These are phyloP conservation scores for Aquilaria sinensis DNA, from an alignment of 345 rosid species.

Conservation along the genomic window DNA sequence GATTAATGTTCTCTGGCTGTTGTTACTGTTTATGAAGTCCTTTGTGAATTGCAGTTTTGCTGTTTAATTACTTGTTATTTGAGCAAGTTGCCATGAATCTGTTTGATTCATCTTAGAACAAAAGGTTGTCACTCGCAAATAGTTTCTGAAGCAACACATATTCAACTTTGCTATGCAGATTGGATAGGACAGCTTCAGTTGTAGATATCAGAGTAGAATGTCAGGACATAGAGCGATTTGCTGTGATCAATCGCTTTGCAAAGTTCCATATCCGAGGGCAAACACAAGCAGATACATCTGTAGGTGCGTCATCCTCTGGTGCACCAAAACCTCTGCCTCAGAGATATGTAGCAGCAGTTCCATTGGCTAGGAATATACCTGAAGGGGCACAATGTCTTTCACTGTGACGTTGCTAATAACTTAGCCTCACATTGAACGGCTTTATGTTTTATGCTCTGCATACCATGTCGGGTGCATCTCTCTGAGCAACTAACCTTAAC, in stretches of 20 bases:
- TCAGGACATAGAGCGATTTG: conserved; percentile 65
- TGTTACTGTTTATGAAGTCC: not conserved
- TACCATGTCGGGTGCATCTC: conserved; percentile 11
- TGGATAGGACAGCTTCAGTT: conserved; percentile 44
- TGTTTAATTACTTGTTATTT: not conserved
- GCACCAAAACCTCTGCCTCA: conserved; percentile 38
- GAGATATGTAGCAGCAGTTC: conserved; percentile 57
- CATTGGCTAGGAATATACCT: conserved; percentile 58
- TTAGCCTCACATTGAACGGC: conserved; percentile 16
- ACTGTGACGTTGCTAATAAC: conserved; percentile 37
- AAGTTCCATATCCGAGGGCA: conserved; percentile 65
- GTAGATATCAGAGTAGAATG: conserved; percentile 58
- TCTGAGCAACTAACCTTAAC: conserved; percentile 11
- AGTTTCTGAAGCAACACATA: not conserved
- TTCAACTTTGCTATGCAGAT: conserved; percentile 32
- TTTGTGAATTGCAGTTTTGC: not conserved
- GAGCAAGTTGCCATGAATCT: not conserved
- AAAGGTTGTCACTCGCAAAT: not conserved
- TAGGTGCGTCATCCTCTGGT: conserved; percentile 24
- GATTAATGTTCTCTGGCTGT: not conserved
- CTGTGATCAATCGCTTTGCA: conserved; percentile 86
- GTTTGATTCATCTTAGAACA: not conserved
- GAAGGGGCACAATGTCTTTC: conserved; percentile 68
- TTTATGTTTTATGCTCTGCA: conserved; percentile 17
- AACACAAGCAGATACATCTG: conserved; percentile 34